A percentile compares a stretch with the other conserved stretches of the same genome.
Evolutionary conservation across 768 basidiomycete genomes (phyloP).

Genomic region (Rossbeevera mucosa): DNA sequence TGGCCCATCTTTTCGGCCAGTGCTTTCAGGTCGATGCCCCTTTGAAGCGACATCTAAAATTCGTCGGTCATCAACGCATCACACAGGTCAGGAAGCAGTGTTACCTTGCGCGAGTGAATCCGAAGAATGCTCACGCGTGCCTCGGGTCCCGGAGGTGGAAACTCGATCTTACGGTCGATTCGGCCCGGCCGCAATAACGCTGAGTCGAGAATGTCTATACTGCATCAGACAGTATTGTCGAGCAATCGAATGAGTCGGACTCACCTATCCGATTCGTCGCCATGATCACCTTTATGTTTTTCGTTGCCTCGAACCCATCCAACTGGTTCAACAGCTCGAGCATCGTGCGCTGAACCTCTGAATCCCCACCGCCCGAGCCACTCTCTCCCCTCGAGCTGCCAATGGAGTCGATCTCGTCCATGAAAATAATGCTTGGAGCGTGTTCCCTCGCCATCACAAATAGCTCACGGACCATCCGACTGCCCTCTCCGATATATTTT

Average conservation of each 20-base stretch:
- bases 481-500: conserved; percentile 20
- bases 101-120: conserved; percentile 58
- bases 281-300: background rate
- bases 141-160: conserved; percentile 84
- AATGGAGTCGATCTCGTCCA: conserved; percentile 99
- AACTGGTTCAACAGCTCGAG: background rate
- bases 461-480: conserved; percentile 92
- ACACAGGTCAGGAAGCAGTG: background rate
- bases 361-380: conserved; percentile 76
- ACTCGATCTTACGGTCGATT: conserved; percentile 51
- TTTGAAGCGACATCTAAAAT: conserved; percentile 88
- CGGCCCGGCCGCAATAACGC: conserved; percentile 91
- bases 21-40: conserved; percentile 94
- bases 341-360: conserved; percentile 49
- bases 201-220: conserved; percentile 84
- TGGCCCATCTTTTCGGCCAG: conserved; percentile 99
- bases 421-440: conserved; percentile 97
- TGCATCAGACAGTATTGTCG: conserved; percentile 4
- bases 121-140: conserved; percentile 82
- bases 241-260: background rate
- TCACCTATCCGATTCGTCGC: conserved; percentile 69
- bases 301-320: background rate
- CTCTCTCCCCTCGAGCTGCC: conserved; percentile 86
- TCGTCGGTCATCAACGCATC: background rate
- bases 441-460: conserved; percentile 99